phyloP scores from a whole-genome alignment of 2,329 filamentous ascomycete genomes.

The Ophiostoma sp. region DNA sequence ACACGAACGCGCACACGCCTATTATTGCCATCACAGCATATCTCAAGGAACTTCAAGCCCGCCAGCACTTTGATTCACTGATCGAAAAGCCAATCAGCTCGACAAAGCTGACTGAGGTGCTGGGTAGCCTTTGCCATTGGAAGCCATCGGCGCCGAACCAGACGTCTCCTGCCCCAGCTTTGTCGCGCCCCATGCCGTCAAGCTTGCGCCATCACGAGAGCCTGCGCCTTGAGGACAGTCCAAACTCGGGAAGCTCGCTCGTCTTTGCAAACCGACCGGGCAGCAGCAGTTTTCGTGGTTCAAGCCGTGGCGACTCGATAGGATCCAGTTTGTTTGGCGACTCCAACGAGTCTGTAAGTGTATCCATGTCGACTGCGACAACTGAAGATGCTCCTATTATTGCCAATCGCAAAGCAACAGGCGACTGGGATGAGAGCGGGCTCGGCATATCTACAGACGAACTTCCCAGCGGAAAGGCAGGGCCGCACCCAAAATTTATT shows the following conservation, averaged over 20 bases:
- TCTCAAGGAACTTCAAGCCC: slow-evolving; percentile 90
- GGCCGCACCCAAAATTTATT: neutral
- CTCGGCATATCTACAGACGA: slow-evolving; percentile 71
- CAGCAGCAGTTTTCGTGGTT: slow-evolving; percentile 64
- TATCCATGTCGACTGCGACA: slow-evolving; percentile 61
- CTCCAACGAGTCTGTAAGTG: slow-evolving; percentile 47
- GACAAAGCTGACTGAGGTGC: slow-evolving; percentile 80
- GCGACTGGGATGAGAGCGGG: slow-evolving; percentile 74
- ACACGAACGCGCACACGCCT: slow-evolving; percentile 87
- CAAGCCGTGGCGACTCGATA: slow-evolving; percentile 82
- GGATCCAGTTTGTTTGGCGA: slow-evolving; percentile 85
- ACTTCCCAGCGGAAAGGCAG: slow-evolving; percentile 20
- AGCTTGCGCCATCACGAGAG: slow-evolving; percentile 62
- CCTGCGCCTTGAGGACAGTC: slow-evolving; percentile 67
- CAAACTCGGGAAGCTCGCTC: slow-evolving; percentile 68
- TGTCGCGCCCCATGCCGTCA: slow-evolving; percentile 57
- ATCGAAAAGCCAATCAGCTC: slow-evolving; percentile 96
- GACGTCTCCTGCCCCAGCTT: slow-evolving; percentile 38
- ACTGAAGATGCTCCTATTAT: slow-evolving; percentile 74
- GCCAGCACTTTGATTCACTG: slow-evolving; percentile 90
- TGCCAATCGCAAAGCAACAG: slow-evolving; percentile 64
- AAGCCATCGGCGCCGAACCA: slow-evolving; percentile 61
- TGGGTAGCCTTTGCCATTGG: slow-evolving; percentile 88
- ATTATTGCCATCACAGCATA: slow-evolving; percentile 97
- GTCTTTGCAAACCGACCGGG: slow-evolving; percentile 63